Percentiles rank a stretch among this genome's conserved stretches.
phyloP scores from a whole-genome alignment of 2,329 filamentous ascomycete species.

The Mycocentrospora acerina region DNA sequence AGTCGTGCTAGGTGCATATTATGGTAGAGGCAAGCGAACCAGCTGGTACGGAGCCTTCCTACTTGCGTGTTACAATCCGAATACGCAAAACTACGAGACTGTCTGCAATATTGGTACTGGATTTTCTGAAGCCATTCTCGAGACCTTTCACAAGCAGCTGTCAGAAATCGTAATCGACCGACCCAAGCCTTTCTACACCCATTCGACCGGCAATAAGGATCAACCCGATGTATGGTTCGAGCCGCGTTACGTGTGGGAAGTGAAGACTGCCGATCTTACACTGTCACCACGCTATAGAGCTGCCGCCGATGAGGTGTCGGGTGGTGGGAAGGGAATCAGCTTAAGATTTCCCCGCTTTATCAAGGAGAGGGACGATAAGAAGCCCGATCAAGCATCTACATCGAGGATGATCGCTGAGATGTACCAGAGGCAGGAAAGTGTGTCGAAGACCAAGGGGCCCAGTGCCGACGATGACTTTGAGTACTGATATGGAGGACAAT shows the following conservation, averaged over 20 bases:
- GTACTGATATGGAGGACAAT: slow-evolving; percentile 59
- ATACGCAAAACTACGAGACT: slow-evolving; percentile 82
- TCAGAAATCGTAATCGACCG: slow-evolving; percentile 79
- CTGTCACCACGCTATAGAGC: slow-evolving; percentile 91
- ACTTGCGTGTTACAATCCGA: slow-evolving; percentile 86
- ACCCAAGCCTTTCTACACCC: slow-evolving; percentile 91
- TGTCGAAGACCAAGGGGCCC: slow-evolving; percentile 81
- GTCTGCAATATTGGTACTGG: slow-evolving; percentile 98
- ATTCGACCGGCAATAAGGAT: slow-evolving; percentile 81
- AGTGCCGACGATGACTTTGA: slow-evolving; percentile 96
- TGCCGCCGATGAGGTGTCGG: slow-evolving; percentile 73
- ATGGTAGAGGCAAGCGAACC: slow-evolving; percentile 92
- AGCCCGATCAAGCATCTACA: slow-evolving; percentile 83
- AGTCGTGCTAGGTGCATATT: slow-evolving; percentile 91
- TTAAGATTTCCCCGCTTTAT: slow-evolving; percentile 93
- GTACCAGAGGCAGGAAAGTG: slow-evolving; percentile 93
- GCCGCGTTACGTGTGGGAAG: slow-evolving; percentile 92
- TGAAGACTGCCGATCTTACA: slow-evolving; percentile 93
- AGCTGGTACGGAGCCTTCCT: slow-evolving; percentile 95
- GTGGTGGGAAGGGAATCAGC: slow-evolving; percentile 77
- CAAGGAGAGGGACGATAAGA: slow-evolving; percentile 91
- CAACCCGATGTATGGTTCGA: slow-evolving; percentile 99
- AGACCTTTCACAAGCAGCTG: slow-evolving; percentile 77
- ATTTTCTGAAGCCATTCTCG: slow-evolving; percentile 92
- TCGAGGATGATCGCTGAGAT: slow-evolving; percentile 90